Base-by-base conservation (phyloP, 2,329 filamentous ascomycete species). In the Aspergillus phoenicis region DNA sequence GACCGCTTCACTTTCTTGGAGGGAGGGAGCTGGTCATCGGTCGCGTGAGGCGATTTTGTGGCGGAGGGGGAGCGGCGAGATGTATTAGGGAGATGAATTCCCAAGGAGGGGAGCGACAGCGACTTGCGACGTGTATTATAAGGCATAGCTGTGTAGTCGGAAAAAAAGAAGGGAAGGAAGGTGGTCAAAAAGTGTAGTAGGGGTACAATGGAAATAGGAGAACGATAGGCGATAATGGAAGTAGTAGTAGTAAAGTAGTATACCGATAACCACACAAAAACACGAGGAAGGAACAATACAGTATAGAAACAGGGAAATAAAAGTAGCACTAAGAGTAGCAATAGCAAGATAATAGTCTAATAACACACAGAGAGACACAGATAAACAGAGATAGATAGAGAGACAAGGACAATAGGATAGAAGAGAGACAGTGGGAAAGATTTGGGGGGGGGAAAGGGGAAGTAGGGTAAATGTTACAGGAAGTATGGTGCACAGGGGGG, bases 51-150 rank as follows among this genome's bases (percentile, higher is more conserved):
- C 70, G 84, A 82, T 71, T 89, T 86, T 66, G 91, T 89, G 66
- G 81, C 77, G 65, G 85, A 84, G 66, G 83, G 83, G 73, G 85
- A 85, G 70, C 85, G 84, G 73, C 84, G 83, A 66, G 84, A 83
- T 64, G 81, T 77, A 70, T 83, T 83, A 58, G 87, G 87, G 57
- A 97, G 84, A 72, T 95, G 91, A 71, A 98, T 97, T 76, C 95
- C 95, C 71, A 98, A 85, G 68, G 93, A 96, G 62, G 92, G 91
- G 73, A 98, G 84, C 64, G 93, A 97, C 68, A 99, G 83, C 74
- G 93, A 97, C 83, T 98, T 98, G 79, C 93, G 89, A 80, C 94
- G 91, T 69, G 94, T 98, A 80, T 97, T 97, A 84, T 97, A 97
- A 74, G 90, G 90, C 92, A 97, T 97, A 70, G 66, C 67, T 66